Evolutionary conservation across 2,329 filamentous ascomycete genomes (phyloP), one percentile per base, ranked within the genome.

Genomic region (Alternaria sp.): DNA sequence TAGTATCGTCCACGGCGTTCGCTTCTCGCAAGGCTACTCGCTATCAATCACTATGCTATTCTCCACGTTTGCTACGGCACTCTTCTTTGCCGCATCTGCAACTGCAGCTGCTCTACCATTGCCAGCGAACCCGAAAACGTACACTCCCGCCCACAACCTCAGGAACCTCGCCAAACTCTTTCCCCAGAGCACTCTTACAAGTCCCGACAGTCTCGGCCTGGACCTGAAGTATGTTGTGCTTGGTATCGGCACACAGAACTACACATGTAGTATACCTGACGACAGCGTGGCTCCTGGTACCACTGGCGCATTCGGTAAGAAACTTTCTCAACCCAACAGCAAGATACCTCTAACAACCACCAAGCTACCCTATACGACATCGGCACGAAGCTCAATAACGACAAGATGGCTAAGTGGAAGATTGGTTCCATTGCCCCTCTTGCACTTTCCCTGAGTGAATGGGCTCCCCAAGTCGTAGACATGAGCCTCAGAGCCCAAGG

Each of bases 241-340:
- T 29, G 83, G 82, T 36, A 74, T 82, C 28, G 83, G 83, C 28
- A 82, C 80, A n/a, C 82, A 84, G 62, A 84, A 84, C 75, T 84
- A 83, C 67, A 81, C 80, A 28, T 84, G 82, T 64, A 48, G 64
- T 2, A 60, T 54, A 11, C 57, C 59, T 23, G 69, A 75, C 34
- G 63, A 63, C 23, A 68, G 69, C 24, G 66, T 58, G 31, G 67
- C 48, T 49, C 72, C 74, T 37, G 72, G 66, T 14, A 73, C 73
- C 11, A 74, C 72, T 45, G 75, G 75, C 23, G 75, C 75, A 36
- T 21, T 65, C 33, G 75, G 75, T 77, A 71, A 56, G 71, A 53
- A 53, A 24, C 13, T 3, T 2, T n/a, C 9, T 5, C 34, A 46
- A 44, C 21, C 37, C 17, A 10, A 46, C 14, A 13, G 24, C 17